These are phyloP conservation scores for Simplicillium sp. DNA, from an alignment of 2,329 filamentous ascomycete genomes.

Conservation along the genomic window DNA sequence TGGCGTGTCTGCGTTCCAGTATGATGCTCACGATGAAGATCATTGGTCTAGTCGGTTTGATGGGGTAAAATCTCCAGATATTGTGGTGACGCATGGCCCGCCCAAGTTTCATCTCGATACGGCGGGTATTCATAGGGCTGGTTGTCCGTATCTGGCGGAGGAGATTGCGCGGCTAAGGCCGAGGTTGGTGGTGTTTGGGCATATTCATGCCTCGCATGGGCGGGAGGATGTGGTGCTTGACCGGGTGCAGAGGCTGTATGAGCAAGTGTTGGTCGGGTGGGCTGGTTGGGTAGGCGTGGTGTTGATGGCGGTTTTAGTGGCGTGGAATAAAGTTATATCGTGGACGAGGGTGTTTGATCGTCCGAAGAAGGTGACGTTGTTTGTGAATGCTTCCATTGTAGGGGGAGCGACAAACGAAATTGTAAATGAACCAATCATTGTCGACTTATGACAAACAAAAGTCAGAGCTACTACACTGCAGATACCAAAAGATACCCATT, in stretches of 20 bases:
- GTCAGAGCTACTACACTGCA: too few relatives aligned
- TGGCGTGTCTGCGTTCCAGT: conserved; percentile 15
- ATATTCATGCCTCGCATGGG: conserved; percentile 14
- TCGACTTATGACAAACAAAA: not conserved
- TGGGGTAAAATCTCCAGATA: conserved; percentile 6
- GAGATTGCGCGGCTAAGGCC: conserved; percentile 8
- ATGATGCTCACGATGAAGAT: conserved; percentile 6
- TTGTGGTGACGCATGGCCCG: conserved; percentile 15
- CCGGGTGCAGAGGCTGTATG: conserved; percentile 8
- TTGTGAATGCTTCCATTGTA: conserved; percentile 10
- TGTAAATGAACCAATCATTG: not conserved
- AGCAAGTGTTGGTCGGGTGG: conserved; percentile 12
- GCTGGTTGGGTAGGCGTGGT: conserved; percentile 9
- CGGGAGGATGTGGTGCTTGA: conserved; percentile 12
- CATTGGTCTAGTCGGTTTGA: not conserved
- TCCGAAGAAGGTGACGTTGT: not conserved
- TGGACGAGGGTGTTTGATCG: not conserved
- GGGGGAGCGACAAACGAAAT: conserved; percentile 4
- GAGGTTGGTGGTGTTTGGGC: conserved; percentile 13
- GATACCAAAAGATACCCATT: too few relatives aligned
- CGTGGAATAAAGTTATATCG: not conserved
- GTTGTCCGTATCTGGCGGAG: conserved; percentile 11
- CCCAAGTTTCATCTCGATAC: conserved; percentile 14
- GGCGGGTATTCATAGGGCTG: conserved; percentile 12
- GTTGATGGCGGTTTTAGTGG: conserved; percentile 10